Percentiles rank a stretch among this genome's conserved stretches.
Conservation (phyloP, 345 rosid genomes). For the Isatis tinctoria region DNA sequence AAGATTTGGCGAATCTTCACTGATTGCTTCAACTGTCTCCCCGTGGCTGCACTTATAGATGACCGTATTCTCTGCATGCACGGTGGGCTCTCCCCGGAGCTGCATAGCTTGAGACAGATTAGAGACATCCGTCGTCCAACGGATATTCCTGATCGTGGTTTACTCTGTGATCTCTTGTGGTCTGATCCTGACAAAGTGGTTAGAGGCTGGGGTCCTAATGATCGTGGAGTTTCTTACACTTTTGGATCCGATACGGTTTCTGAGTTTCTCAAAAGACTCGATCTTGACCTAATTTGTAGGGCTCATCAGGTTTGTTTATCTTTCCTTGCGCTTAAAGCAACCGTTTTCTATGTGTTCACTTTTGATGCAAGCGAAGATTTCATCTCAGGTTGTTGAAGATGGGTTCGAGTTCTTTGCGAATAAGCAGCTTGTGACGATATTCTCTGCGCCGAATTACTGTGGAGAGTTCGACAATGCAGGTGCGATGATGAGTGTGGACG, state of each 20-base stretch:
- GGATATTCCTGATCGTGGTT: conserved; percentile 76
- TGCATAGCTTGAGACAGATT: conserved; percentile 58
- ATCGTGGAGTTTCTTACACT: conserved; percentile 81
- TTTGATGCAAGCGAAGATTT: conserved; percentile 1
- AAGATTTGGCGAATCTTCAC: conserved; percentile 76
- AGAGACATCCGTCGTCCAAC: conserved; percentile 65
- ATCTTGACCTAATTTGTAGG: conserved; percentile 78
- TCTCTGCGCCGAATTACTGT: conserved; percentile 85
- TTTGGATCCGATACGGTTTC: conserved; percentile 67
- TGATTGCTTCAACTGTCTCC: conserved; percentile 84
- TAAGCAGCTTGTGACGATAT: conserved; percentile 71
- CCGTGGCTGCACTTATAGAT: conserved; percentile 79
- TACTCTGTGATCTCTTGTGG: conserved; percentile 94
- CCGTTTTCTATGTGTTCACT: not conserved
- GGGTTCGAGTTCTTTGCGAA: conserved; percentile 84
- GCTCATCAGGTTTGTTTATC: conserved; percentile 71
- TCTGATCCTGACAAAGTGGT: conserved; percentile 71
- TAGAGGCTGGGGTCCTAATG: conserved; percentile 69
- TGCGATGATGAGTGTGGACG: conserved; percentile 83
- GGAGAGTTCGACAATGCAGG: conserved; percentile 90
- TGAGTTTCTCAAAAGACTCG: conserved; percentile 57
- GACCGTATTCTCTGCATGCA: conserved; percentile 89
- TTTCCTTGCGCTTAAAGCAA: conserved; percentile 3
- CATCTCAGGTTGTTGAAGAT: conserved; percentile 77
- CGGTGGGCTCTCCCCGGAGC: conserved; percentile 86